phyloP scores from a whole-genome alignment of 2,329 filamentous ascomycete species.

The Grosmannia penicillata region DNA sequence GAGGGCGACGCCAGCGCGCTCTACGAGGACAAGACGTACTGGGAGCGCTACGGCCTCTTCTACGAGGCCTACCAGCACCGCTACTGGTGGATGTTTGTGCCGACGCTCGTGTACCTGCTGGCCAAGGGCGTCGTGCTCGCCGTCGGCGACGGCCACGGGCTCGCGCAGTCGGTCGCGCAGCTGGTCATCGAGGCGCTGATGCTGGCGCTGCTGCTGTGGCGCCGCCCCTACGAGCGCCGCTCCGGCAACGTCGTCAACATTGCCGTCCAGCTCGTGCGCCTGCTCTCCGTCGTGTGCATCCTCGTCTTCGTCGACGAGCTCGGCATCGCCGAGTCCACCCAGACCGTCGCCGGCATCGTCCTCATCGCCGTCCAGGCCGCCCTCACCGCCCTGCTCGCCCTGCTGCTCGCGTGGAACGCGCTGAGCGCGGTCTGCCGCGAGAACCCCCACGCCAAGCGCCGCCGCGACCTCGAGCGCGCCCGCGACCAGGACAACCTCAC shows the following conservation, averaged over 20 bases:
- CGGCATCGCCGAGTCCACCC: slow-evolving; percentile 76
- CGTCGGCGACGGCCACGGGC: slow-evolving; percentile 69
- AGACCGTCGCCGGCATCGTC: slow-evolving; percentile 86
- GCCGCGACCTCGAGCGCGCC: slow-evolving; percentile 19
- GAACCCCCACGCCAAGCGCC: slow-evolving; percentile 78
- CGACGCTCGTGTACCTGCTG: slow-evolving; percentile 79
- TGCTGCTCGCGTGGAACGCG: slow-evolving; percentile 80
- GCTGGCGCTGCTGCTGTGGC: slow-evolving; percentile 68
- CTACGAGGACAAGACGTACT: slow-evolving; percentile 79
- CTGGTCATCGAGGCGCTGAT: slow-evolving; percentile 69
- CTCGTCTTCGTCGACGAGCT: slow-evolving; percentile 90
- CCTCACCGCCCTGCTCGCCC: slow-evolving; percentile 67
- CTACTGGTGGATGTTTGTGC: slow-evolving; percentile 96
- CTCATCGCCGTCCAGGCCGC: slow-evolving; percentile 83
- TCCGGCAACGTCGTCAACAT: slow-evolving; percentile 91
- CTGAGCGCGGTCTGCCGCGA: slow-evolving; percentile 68
- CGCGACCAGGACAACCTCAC: slow-evolving; percentile 73
- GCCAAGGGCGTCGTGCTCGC: slow-evolving; percentile 78
- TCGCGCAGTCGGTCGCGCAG: slow-evolving; percentile 66
- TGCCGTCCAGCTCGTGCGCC: slow-evolving; percentile 73
- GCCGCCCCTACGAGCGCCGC: slow-evolving; percentile 71
- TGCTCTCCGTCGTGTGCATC: slow-evolving; percentile 78
- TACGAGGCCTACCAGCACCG: slow-evolving; percentile 90
- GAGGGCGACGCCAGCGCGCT: slow-evolving; percentile 61
- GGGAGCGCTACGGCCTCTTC: slow-evolving; percentile 93